phyloP scores from a whole-genome alignment of 371 early-diverging fungal species.

The Mucor lusitanicus region DNA sequence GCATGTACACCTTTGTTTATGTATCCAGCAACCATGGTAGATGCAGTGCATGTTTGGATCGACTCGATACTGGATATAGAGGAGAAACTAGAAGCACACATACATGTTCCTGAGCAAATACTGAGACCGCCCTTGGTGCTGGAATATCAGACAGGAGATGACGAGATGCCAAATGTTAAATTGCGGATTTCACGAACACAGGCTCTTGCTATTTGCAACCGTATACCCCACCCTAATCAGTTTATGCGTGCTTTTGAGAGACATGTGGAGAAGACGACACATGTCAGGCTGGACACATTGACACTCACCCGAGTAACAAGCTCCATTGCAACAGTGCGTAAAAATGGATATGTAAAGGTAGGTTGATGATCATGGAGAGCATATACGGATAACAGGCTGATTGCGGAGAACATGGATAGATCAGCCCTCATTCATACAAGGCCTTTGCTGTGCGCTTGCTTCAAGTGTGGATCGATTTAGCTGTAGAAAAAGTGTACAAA shows the following conservation, averaged over 20 bases:
- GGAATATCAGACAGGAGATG: neutral
- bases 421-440: neutral
- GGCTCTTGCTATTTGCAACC: neutral
- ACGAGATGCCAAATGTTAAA: neutral
- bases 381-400: too few relatives aligned
- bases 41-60: neutral
- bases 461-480: neutral
- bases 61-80: neutral
- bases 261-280: slow-evolving; percentile 1
- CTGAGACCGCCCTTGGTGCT: neutral
- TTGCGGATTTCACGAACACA: neutral
- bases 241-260: neutral
- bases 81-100: neutral
- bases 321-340: neutral
- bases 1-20: neutral
- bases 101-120: neutral
- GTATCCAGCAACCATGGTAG: neutral
- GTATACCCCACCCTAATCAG: neutral
- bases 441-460: neutral
- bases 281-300: neutral
- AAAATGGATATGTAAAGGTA: slow-evolving; percentile 6
- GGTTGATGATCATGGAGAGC: too few relatives aligned
- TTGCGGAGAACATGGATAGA: neutral
- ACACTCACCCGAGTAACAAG: neutral
- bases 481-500: neutral